Percentiles rank a stretch among this genome's conserved stretches.
phyloP scores from a whole-genome alignment of 2,329 filamentous ascomycete genomes.

The Diaporthe aspalathi region DNA sequence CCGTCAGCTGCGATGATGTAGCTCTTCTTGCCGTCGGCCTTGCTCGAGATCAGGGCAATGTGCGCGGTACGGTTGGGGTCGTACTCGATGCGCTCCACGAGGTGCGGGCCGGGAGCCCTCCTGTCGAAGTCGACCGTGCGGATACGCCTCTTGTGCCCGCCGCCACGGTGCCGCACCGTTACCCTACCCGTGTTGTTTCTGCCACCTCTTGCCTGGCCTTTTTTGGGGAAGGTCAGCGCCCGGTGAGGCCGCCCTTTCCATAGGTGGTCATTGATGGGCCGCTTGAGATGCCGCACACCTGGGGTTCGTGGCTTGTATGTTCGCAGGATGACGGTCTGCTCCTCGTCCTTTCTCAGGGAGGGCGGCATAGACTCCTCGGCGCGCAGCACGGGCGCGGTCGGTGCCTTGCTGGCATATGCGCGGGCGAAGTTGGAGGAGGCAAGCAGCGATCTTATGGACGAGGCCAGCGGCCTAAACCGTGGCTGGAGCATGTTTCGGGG shows the following conservation, averaged over 20 bases:
- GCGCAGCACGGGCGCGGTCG: constrained; percentile 5
- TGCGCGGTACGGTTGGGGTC: constrained; percentile 94
- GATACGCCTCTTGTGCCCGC: constrained; percentile 92
- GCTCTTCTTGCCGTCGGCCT: constrained; percentile 79
- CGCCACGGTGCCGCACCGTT: constrained; percentile 91
- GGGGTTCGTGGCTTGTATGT: constrained; percentile 95
- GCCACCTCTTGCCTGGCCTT: constrained; percentile 91
- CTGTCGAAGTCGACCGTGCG: constrained; percentile 91
- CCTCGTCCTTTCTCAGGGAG: constrained; percentile 41
- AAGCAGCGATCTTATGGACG: constrained; percentile 42
- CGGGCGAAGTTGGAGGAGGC: constrained; percentile 38
- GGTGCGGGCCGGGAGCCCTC: constrained; percentile 80
- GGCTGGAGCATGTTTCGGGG: constrained; percentile 71
- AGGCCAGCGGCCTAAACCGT: constrained; percentile 64
- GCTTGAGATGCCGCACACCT: constrained; percentile 88
- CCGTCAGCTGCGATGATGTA: constrained; percentile 98
- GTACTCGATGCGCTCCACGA: constrained; percentile 95
- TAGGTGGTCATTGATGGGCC: constrained; percentile 94
- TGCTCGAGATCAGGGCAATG: constrained; percentile 85
- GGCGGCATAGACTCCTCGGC: constrained; percentile 29
- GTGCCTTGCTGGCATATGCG: constrained; percentile 43
- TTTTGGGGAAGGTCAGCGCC: constrained; percentile 89
- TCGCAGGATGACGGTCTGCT: constrained; percentile 67
- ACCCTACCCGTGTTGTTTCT: constrained; percentile 88
- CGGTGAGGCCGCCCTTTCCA: constrained; percentile 92